These are phyloP conservation scores for Astragalus membranaceus DNA, from an alignment of 306 rosid genomes.

Conservation along the genomic window DNA sequence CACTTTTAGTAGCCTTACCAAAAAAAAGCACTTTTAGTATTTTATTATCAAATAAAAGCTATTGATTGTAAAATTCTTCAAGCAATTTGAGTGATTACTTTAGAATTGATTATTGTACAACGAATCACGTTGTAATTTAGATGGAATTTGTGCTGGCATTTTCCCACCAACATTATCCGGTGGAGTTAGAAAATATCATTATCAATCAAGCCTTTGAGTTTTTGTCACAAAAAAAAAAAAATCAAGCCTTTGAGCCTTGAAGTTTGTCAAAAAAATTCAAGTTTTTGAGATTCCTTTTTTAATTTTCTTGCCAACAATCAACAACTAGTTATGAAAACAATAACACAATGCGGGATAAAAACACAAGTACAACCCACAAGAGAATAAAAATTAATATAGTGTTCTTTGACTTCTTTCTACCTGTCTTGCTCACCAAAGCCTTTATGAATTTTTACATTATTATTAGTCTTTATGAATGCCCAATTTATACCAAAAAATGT, in stretches of 20 bases:
- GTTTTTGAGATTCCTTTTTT: neutral
- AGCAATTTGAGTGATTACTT: too few species aligned
- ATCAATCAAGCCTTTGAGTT: neutral
- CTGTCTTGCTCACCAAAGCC: neutral
- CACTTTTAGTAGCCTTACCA: too few species aligned
- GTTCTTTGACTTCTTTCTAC: neutral
- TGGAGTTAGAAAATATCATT: neutral
- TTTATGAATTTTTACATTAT: neutral
- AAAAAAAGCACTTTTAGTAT: too few species aligned
- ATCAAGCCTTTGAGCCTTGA: neutral
- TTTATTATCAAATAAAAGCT: too few species aligned
- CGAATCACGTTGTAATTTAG: neutral
- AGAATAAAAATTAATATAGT: neutral
- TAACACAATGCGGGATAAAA: slow-evolving; percentile 14
- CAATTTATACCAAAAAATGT: too few species aligned
- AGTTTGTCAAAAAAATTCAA: neutral
- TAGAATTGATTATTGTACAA: too few species aligned
- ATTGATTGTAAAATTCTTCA: too few species aligned
- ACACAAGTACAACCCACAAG: neutral
- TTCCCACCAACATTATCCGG: neutral
- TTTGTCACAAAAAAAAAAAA: neutral
- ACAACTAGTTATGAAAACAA: slow-evolving; percentile 6
- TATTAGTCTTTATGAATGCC: too few species aligned
- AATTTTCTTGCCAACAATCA: slow-evolving; percentile 2
- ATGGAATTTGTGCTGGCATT: slow-evolving; percentile 5